These are phyloP conservation scores for Colletotrichum sp. DNA, from an alignment of 2,329 filamentous ascomycete species.

Conservation along the genomic window DNA sequence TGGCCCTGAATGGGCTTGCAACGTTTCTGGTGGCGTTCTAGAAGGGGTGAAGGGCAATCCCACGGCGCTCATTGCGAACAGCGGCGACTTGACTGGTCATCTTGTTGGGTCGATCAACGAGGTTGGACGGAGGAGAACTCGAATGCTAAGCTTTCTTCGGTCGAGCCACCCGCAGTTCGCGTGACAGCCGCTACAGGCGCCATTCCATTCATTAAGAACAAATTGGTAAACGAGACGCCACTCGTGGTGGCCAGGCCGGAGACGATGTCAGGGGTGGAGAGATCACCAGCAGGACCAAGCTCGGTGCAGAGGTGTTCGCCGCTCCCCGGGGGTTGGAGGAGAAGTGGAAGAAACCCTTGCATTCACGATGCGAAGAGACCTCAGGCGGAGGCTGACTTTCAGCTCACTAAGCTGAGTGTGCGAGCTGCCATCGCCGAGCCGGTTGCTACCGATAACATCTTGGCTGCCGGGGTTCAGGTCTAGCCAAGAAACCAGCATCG, in stretches of 20 bases:
- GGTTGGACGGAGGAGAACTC: background rate
- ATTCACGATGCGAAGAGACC: background rate
- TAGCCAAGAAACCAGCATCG: background rate
- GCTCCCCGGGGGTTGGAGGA: background rate
- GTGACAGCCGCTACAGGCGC: background rate
- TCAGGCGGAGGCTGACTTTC: background rate
- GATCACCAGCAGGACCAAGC: background rate
- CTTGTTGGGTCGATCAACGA: background rate
- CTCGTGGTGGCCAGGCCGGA: background rate
- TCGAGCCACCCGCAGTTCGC: background rate
- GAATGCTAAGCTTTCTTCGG: background rate
- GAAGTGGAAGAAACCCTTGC: background rate
- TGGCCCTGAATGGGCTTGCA: background rate
- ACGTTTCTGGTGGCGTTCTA: constrained; percentile 2
- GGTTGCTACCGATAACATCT: constrained; percentile 1
- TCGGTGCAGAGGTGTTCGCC: background rate
- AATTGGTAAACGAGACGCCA: background rate
- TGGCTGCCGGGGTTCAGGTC: background rate
- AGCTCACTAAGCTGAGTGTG: background rate
- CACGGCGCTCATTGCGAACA: background rate
- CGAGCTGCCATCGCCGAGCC: background rate
- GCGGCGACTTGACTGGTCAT: background rate
- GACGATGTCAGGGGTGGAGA: background rate
- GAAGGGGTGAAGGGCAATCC: background rate
- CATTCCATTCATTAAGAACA: background rate